phyloP scores from a whole-genome alignment of 768 basidiomycete genomes.

The Rubroboletus pulcherrimus region DNA sequence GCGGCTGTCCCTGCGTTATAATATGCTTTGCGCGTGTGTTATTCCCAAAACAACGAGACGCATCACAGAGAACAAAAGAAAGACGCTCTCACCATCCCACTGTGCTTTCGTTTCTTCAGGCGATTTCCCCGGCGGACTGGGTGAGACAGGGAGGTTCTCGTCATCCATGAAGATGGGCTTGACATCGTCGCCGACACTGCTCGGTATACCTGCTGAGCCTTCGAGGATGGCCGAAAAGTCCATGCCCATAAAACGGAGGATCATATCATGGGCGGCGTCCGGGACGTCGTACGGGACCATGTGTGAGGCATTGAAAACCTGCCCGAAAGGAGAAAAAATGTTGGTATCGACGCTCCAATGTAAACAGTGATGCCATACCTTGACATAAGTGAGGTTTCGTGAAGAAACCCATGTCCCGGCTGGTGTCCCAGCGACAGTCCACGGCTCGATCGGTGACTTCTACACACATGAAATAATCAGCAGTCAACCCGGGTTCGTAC shows the following conservation, averaged over 20 bases:
- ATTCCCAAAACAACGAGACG: background rate
- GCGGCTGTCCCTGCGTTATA: constrained; percentile 90
- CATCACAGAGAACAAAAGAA: background rate
- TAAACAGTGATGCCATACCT: constrained; percentile 42
- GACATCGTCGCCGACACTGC: constrained; percentile 66
- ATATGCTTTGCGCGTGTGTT: constrained; percentile 55
- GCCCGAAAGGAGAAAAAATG: background rate
- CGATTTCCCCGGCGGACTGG: constrained; percentile 46
- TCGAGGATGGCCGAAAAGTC: constrained; percentile 81
- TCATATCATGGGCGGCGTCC: constrained; percentile 93
- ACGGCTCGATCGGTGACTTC: constrained; percentile 67
- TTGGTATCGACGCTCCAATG: background rate
- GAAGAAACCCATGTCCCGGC: constrained; percentile 92
- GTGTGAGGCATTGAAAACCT: constrained; percentile 93
- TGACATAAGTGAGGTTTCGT: constrained; percentile 89
- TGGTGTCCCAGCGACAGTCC: constrained; percentile 68
- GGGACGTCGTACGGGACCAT: constrained; percentile 93
- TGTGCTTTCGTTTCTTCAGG: constrained; percentile 79
- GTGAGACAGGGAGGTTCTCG: constrained; percentile 35
- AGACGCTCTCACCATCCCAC: constrained; percentile 71
- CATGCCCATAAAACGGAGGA: constrained; percentile 93
- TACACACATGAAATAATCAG: constrained; percentile 21
- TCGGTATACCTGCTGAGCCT: constrained; percentile 77
- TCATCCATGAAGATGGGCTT: constrained; percentile 62
- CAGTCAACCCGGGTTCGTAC: background rate